Conservation (phyloP, 495 filamentous ascomycete species). For the Penicillium odoratum region DNA sequence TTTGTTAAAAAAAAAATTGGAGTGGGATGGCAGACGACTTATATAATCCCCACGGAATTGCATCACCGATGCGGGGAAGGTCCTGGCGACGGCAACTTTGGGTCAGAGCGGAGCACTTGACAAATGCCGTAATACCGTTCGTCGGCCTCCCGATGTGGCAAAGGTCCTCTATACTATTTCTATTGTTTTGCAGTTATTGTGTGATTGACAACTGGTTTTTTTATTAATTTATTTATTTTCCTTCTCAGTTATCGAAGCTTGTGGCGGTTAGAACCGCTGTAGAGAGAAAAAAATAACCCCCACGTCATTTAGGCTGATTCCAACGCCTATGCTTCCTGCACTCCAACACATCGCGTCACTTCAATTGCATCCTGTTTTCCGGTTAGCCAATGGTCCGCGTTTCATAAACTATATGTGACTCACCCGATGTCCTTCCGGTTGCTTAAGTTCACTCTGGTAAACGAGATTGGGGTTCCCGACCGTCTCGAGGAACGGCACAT, state of each 20-base stretch:
- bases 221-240: not conserved
- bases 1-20: not conserved
- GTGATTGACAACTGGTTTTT: constrained; percentile 6
- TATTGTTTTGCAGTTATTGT: constrained; percentile 4
- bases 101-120: constrained; percentile 18
- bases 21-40: not conserved
- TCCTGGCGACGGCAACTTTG: constrained; percentile 41
- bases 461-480: constrained; percentile 68
- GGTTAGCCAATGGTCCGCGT: not conserved
- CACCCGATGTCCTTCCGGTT: constrained; percentile 53
- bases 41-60: constrained; percentile 27
- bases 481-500: constrained; percentile 42
- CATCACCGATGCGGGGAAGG: constrained; percentile 34
- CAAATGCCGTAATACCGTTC: constrained; percentile 3
- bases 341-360: constrained; percentile 62
- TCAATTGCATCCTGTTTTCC: constrained; percentile 66
- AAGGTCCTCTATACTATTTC: not conserved
- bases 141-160: constrained; percentile 13
- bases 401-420: constrained; percentile 14
- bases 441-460: constrained; percentile 63
- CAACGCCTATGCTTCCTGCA: constrained; percentile 27
- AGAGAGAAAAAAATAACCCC: not conserved
- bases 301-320: constrained; percentile 4
- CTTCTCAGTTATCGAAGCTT: not conserved
- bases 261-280: constrained; percentile 1